A percentile compares a stretch with the other conserved stretches of the same genome.
These are phyloP conservation scores for Xerocomellus dryophilus DNA, from an alignment of 768 basidiomycete genomes.

Conservation along the genomic window DNA sequence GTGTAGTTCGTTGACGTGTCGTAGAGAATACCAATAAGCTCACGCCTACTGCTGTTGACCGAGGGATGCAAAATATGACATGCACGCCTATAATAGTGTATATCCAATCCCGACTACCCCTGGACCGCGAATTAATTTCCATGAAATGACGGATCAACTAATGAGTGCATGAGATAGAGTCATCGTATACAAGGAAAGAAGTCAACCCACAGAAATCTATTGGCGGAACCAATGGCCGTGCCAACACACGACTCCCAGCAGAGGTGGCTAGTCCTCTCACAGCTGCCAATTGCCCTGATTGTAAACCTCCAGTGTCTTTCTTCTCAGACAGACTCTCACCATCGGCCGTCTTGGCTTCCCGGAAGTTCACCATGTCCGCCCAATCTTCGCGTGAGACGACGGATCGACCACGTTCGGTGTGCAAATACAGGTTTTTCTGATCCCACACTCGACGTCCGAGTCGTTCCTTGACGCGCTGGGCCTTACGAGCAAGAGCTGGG, in stretches of 20 bases:
- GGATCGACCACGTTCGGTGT: slow-evolving; percentile 28
- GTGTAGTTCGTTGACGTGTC: slow-evolving; percentile 14
- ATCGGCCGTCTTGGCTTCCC: slow-evolving; percentile 1
- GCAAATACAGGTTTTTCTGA: slow-evolving; percentile 54
- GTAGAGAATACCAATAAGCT: neutral
- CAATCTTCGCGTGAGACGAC: slow-evolving; percentile 45
- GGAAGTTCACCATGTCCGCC: slow-evolving; percentile 50
- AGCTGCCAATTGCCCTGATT: neutral
- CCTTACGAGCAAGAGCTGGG: slow-evolving; percentile 47
- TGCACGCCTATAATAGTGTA: neutral
- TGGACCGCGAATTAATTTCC: slow-evolving; percentile 6
- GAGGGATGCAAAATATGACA: neutral
- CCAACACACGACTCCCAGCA: neutral
- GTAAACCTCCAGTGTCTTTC: neutral
- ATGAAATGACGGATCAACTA: slow-evolving; percentile 27
- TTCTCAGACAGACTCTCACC: neutral
- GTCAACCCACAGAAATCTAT: slow-evolving; percentile 24
- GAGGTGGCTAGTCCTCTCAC: slow-evolving; percentile 9
- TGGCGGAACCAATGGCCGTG: slow-evolving; percentile 8
- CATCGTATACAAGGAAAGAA: neutral
- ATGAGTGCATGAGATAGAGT: neutral
- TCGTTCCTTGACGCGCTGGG: slow-evolving; percentile 67
- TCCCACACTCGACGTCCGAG: slow-evolving; percentile 77
- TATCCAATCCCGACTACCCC: slow-evolving; percentile 2
- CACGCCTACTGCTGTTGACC: neutral